Evolutionary conservation across 192 early-diverging fungal genomes (phyloP).

Genomic region (Phycomyces nitens): DNA sequence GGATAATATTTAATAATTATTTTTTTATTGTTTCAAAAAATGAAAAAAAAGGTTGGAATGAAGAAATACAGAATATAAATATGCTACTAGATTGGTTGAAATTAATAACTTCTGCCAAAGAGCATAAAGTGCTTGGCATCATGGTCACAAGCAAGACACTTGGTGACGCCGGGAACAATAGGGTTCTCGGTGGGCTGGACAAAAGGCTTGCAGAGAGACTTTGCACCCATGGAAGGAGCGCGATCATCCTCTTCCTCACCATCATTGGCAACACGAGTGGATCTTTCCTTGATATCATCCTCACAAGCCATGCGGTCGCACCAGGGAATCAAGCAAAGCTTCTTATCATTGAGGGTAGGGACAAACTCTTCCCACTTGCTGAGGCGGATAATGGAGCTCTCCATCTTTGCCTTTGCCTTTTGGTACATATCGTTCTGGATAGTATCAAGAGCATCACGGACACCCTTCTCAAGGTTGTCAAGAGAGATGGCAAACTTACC

Average conservation of each 20-base stretch:
- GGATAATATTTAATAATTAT: too few species aligned
- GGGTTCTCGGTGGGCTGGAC: slow-evolving; percentile 85
- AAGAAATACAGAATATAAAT: too few species aligned
- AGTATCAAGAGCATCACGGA: slow-evolving; percentile 61
- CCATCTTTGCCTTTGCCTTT: slow-evolving; percentile 75
- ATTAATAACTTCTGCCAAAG: slow-evolving; percentile 83
- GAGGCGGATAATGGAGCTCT: slow-evolving; percentile 71
- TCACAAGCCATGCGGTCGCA: slow-evolving; percentile 90
- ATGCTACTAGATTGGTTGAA: background rate
- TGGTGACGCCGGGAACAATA: slow-evolving; percentile 78
- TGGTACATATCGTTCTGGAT: slow-evolving; percentile 92
- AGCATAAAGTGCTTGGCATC: slow-evolving; percentile 77
- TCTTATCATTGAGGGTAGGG: slow-evolving; percentile 82
- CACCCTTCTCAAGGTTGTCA: slow-evolving; percentile 50
- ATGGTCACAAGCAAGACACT: slow-evolving; percentile 80
- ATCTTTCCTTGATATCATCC: slow-evolving; percentile 93
- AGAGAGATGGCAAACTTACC: slow-evolving; percentile 59
- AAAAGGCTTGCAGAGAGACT: slow-evolving; percentile 96
- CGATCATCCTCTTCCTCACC: slow-evolving; percentile 89
- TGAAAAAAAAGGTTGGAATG: too few species aligned
- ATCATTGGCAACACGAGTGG: slow-evolving; percentile 53
- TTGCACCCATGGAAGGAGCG: slow-evolving; percentile 99
- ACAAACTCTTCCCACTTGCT: slow-evolving; percentile 95
- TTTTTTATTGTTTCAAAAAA: too few species aligned
- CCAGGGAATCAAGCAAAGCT: slow-evolving; percentile 90